A percentile compares a stretch with the other conserved stretches of the same genome.
Conservation (phyloP, 257 asterid genomes). For the Haberlea rhodopensis region DNA sequence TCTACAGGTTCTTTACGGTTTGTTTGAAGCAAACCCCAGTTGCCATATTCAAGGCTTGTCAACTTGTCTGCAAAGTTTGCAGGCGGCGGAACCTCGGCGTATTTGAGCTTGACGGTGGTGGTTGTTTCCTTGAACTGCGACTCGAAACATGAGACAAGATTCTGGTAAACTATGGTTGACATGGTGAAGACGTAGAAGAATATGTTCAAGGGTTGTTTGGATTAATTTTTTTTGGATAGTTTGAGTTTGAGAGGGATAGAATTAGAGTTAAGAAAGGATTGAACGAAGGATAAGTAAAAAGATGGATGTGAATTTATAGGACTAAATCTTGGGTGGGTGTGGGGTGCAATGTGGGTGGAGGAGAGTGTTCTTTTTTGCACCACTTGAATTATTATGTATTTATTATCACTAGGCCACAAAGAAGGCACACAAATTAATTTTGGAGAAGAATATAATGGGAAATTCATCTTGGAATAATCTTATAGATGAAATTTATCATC, state of each 20-base stretch:
- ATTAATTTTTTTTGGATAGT: neutral
- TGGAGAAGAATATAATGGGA: no score
- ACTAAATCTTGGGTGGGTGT: conserved; percentile 27
- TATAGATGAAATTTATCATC: no score
- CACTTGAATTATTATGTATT: no score
- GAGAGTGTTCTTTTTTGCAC: no score
- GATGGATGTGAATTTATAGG: conserved; percentile 51
- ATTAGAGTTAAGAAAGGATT: conserved; percentile 15
- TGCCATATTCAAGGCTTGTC: conserved; percentile 13
- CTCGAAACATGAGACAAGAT: conserved; percentile 36
- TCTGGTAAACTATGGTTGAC: conserved; percentile 47
- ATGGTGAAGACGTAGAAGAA: conserved; percentile 19
- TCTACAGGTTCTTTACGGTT: conserved; percentile 10
- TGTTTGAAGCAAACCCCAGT: conserved; percentile 33
- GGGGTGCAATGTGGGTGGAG: no score
- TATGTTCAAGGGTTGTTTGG: neutral
- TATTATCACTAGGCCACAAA: no score
- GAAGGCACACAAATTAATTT: no score
- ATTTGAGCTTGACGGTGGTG: conserved; percentile 35
- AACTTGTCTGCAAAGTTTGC: neutral
- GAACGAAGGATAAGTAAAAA: conserved; percentile 42
- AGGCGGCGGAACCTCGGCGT: conserved; percentile 19
- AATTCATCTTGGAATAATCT: no score
- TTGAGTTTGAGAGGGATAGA: neutral
- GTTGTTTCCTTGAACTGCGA: conserved; percentile 38